Base-by-base conservation (phyloP, 306 rosid genomes). In the Dalbergia cochinchinensis region DNA sequence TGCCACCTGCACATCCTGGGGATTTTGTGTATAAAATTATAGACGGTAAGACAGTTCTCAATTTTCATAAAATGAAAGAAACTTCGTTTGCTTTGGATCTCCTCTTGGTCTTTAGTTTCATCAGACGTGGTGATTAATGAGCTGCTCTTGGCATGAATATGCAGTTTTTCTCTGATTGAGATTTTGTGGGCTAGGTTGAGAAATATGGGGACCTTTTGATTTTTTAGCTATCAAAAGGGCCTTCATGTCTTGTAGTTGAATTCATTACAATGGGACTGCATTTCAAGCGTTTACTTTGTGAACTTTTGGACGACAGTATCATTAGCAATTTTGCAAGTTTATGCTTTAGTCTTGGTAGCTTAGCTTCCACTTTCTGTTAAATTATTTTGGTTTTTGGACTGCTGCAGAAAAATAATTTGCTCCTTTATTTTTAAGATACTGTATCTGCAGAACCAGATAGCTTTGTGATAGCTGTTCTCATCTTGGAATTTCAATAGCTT, bases 1-100 rank as follows among this genome's bases (percentile, higher is more conserved):
- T 88, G 67, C 9, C 34, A 22, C 96, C 97, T 20, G 70, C 84
- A 5, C 65, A 87, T 86, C 92, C 92, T 53, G 50, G 72, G 19
- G 93, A 93, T 66, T 91, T 92, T 61, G 78, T 85, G 18, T 91
- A 87, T 60, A 91, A 88, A 89, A 65, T 81, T 73, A 74, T 95
- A 11, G 34, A 71, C 7, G 97, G 97, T 92, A 87, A 3, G 88
- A 41, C 66, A 48, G 3, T 78, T 70, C 65, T 70, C 18, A 22
- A 3, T 78, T 74, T 71, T 73, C 15, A 34, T 57, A 45, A 7
- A 82, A 37, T 64, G 80, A 65, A 48, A 11, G 14, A 13, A 48
- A 14, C 2, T 6, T 13, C 4, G 1, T 48, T 48, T 48, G n/a
- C 5, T 50, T 50, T 15, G 3, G n/a, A 50, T 66, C 60, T 73